phyloP scores from a whole-genome alignment of 2,329 filamentous ascomycete species.

The Tolypocladium endophyticum region DNA sequence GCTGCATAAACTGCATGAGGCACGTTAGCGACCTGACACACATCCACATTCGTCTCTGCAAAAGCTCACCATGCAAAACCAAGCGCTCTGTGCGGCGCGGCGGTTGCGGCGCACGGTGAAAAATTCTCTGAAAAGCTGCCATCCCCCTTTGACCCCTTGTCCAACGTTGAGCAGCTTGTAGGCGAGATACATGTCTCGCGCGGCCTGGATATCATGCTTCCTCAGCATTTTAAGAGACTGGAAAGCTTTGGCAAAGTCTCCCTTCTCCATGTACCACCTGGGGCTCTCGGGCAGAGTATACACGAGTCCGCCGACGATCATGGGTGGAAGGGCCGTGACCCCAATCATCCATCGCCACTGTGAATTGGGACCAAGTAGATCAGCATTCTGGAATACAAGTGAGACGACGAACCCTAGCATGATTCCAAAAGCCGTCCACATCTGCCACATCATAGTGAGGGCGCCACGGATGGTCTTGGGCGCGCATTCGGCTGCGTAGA shows the following conservation, averaged over 20 bases:
- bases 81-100: conserved; percentile 23
- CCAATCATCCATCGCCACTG: conserved; percentile 53
- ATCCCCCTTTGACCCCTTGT: conserved; percentile 20
- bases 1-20: conserved; percentile 3
- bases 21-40: background rate
- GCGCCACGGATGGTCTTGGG: conserved; percentile 59
- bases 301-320: conserved; percentile 44
- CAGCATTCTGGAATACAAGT: conserved; percentile 16
- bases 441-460: conserved; percentile 67
- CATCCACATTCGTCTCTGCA: too few relatives aligned
- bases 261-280: conserved; percentile 37
- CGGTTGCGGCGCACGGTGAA: conserved; percentile 25
- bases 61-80: conserved; percentile 23
- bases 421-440: conserved; percentile 20
- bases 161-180: conserved; percentile 12
- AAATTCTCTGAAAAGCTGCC: conserved; percentile 28
- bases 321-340: conserved; percentile 41
- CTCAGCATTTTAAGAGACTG: conserved; percentile 41
- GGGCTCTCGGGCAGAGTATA: conserved; percentile 55
- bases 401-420: conserved; percentile 31
- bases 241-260: conserved; percentile 39
- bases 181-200: conserved; percentile 46
- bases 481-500: conserved; percentile 63
- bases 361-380: conserved; percentile 21
- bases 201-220: conserved; percentile 44